Base-by-base conservation (phyloP, 768 basidiomycete species). In the Bullera alba region DNA sequence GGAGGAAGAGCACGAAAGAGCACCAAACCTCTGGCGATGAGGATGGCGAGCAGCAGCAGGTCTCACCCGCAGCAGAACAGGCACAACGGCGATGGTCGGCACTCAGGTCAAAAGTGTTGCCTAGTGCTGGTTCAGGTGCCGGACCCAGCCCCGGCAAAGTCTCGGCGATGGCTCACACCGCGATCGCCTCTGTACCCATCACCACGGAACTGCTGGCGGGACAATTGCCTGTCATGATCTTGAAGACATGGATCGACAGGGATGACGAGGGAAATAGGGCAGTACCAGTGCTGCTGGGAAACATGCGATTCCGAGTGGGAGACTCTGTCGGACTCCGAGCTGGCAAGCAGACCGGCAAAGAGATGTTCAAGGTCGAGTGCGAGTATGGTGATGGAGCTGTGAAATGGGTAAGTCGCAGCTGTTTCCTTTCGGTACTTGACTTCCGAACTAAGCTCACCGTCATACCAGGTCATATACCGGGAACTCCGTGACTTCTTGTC, bases 321-420 rank as follows among this genome's bases (percentile, higher is more conserved):
- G 73, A 74, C 44, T 69, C 67, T 36, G 72, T 73, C 1, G 73
- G 73, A 10, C n/a, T 61, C 17, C 55, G 48, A 28, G 51, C 54
- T 26, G 61, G 61, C 1, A 46, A 54, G 17, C 49, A 60, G 42
- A 67, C 68, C 3, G 72, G 72, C 5, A 64, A 66, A 30, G 71
- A 71, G 34, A 70, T 74, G 50, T 74, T 74, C 56, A 64, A 72
- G 52, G 51, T 73, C 26, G 69, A 77, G 72, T 96, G 91, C 69
- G 87, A 95, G 72, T 97, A 99, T 70, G 93, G 89, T 0, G 91
- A 93, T 57, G 89, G 89, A 19, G 83, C 84, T 12, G 82, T 65
- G 77, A 90, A 76, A 70, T 99, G 95, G 93, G 92, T 95, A 25
- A 79, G 70, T 48, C 1, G n/a, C n/a, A n/a, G n/a, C n/a, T n/a